Evolutionary conservation across 2,329 filamentous ascomycete species (phyloP).

Genomic region (Penicillium capsulatum): DNA sequence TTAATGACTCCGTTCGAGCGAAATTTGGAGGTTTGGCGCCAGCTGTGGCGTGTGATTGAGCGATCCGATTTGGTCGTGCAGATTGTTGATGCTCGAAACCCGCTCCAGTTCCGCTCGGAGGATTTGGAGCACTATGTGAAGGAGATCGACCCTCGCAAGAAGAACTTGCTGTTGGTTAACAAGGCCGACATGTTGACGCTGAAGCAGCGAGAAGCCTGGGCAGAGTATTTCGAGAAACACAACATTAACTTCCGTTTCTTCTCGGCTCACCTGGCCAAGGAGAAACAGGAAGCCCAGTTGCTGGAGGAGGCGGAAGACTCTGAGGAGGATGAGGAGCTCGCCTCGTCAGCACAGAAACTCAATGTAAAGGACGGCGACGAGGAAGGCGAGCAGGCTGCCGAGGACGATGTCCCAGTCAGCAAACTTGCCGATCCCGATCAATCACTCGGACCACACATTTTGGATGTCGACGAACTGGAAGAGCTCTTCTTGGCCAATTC

Average conservation of each 20-base stretch:
- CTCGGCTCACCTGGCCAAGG: constrained; percentile 86
- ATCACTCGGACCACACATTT: constrained; percentile 63
- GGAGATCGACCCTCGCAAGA: constrained; percentile 80
- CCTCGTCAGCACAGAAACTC: constrained; percentile 44
- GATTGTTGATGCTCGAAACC: constrained; percentile 96
- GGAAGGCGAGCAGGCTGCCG: constrained; percentile 26
- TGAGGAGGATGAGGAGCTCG: constrained; percentile 50
- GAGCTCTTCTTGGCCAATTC: constrained; percentile 77
- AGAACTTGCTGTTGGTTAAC: constrained; percentile 90
- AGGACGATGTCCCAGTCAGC: constrained; percentile 10
- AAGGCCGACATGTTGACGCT: constrained; percentile 99
- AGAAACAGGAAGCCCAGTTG: constrained; percentile 71
- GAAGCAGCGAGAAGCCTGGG: constrained; percentile 78
- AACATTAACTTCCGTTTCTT: constrained; percentile 93
- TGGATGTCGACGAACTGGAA: constrained; percentile 91
- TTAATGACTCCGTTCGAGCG: constrained; percentile 97
- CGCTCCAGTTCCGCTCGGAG: constrained; percentile 86
- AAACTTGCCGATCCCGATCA: constrained; percentile 25
- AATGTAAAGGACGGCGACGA: constrained; percentile 40
- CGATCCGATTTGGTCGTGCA: constrained; percentile 92
- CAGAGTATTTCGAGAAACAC: constrained; percentile 73
- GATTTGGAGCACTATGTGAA: constrained; percentile 94
- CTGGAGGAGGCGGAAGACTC: constrained; percentile 43
- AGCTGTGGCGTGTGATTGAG: constrained; percentile 97
- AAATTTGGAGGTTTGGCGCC: constrained; percentile 95